Evolutionary conservation across 805 yeast genomes (phyloP), one percentile per base, ranked within the genome.

Genomic region (Hemisphaericaspora nanyangensis): DNA sequence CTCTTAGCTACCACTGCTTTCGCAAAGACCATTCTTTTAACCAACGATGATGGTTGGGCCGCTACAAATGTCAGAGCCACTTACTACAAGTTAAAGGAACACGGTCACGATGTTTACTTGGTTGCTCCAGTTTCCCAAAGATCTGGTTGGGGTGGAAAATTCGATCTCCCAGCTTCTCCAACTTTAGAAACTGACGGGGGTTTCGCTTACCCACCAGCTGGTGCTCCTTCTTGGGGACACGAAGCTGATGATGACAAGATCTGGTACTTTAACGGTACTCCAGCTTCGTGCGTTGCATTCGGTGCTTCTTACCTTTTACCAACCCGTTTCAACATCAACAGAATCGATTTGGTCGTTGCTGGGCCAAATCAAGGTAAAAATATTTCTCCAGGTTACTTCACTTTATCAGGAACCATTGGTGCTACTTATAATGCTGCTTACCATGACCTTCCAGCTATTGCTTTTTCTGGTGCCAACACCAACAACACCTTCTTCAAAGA

Each of bases 181-280:
- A 64, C 54, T 22, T 61, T 74, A 47, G 56, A 61, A 34, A 57
- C 62, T 13, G 69, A 73, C 45, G 79, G 75, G 37, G 74, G 68
- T 42, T 77, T 76, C 47, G 54, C 52, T 28, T 74, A 73, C 54
- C 71, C 68, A 42, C 63, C 64, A 43, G 57, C 52, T 1, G 82
- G 80, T 28, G 63, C 66, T 17, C 77, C 79, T 44, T 65, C 78
- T 17, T 77, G 80, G 80, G 80, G 78, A 34, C 72, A 71, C 43
- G 80, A 76, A 35, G 45, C 26, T 6, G 36, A 46, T 31, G 55
- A 56, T 38, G 46, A 46, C 35, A 76, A 70, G 43, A 56, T 70
- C 45, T 75, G 80, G 79, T 75, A 75, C 54, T 72, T 75, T 61
- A 72, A 74, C 47, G 79, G 77, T 44, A 71, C 79, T 13, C 80